These are phyloP conservation scores for Choanephora cucurbitarum DNA, from an alignment of 371 early-diverging fungal genomes.

Conservation along the genomic window DNA sequence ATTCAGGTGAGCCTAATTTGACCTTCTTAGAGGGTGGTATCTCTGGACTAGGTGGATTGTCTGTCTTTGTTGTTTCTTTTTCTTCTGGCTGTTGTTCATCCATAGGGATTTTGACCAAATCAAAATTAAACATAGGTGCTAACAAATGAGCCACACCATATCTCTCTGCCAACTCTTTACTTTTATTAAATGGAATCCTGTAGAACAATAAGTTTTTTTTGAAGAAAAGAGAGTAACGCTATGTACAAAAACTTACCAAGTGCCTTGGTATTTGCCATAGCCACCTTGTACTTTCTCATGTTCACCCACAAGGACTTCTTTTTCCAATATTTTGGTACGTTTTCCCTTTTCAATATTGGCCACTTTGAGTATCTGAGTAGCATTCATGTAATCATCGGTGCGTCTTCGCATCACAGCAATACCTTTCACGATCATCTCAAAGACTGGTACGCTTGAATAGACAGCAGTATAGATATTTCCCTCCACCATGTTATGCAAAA, in stretches of 20 bases:
- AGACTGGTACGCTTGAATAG: constrained; percentile 86
- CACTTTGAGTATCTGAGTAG: constrained; percentile 97
- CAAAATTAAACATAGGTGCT: constrained; percentile 67
- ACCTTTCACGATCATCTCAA: constrained; percentile 80
- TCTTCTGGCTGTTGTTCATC: constrained; percentile 31
- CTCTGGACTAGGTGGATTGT: no score
- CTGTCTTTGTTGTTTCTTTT: background rate
- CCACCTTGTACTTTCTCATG: constrained; percentile 98
- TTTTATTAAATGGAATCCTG: constrained; percentile 85
- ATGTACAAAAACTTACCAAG: constrained; percentile 65
- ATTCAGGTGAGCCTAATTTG: no score
- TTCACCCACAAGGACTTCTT: constrained; percentile 78
- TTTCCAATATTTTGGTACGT: constrained; percentile 92
- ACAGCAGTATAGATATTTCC: constrained; percentile 65
- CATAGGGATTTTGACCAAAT: constrained; percentile 33
- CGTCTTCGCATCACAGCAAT: constrained; percentile 92
- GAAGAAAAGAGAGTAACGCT: background rate
- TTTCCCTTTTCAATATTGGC: constrained; percentile 92
- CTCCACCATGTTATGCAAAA: constrained; percentile 21
- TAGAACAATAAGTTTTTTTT: background rate
- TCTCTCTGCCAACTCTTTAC: constrained; percentile 70
- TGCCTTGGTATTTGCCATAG: constrained; percentile 97
- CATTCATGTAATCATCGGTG: constrained; percentile 90
- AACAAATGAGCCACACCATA: constrained; percentile 66
- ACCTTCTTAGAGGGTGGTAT: no score